These are phyloP conservation scores for Pulveroboletus sp. DNA, from an alignment of 768 basidiomycete genomes.

Conservation along the genomic window DNA sequence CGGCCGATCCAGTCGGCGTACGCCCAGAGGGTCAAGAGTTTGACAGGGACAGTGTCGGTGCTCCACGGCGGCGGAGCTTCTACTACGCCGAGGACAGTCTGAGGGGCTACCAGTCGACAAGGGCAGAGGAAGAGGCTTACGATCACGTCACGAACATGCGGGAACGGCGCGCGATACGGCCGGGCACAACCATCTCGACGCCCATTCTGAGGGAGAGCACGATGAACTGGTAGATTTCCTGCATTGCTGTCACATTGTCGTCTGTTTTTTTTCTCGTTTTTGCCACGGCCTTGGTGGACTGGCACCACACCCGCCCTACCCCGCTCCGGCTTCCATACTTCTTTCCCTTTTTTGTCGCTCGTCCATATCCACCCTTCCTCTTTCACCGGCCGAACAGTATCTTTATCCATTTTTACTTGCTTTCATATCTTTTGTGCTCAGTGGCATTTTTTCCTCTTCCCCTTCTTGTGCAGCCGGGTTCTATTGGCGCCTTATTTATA, in stretches of 20 bases:
- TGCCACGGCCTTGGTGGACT: too few species aligned
- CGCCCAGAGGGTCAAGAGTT: constrained; percentile 68
- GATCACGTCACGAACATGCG: constrained; percentile 39
- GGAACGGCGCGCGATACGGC: constrained; percentile 55
- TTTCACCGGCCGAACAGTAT: neutral
- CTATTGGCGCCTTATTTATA: constrained; percentile 23
- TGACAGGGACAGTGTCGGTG: constrained; percentile 73
- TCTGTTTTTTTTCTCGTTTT: too few species aligned
- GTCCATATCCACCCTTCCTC: constrained; percentile 12
- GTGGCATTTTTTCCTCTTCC: neutral
- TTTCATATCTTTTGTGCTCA: neutral
- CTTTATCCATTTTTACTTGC: constrained; percentile 1
- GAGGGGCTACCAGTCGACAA: constrained; percentile 49
- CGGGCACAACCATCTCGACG: constrained; percentile 60
- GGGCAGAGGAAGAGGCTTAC: constrained; percentile 35
- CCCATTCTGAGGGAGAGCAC: constrained; percentile 79
- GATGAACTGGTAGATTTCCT: constrained; percentile 89
- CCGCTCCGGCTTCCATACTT: constrained; percentile 15
- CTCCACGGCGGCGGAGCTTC: constrained; percentile 70
- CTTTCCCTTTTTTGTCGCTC: neutral
- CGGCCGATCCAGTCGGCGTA: constrained; percentile 35
- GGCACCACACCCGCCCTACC: too few species aligned
- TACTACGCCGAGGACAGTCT: constrained; percentile 86
- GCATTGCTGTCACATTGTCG: too few species aligned
- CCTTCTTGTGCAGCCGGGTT: constrained; percentile 20